phyloP scores from a whole-genome alignment of 169 alveolate species.

The Plasmodium adleri region DNA sequence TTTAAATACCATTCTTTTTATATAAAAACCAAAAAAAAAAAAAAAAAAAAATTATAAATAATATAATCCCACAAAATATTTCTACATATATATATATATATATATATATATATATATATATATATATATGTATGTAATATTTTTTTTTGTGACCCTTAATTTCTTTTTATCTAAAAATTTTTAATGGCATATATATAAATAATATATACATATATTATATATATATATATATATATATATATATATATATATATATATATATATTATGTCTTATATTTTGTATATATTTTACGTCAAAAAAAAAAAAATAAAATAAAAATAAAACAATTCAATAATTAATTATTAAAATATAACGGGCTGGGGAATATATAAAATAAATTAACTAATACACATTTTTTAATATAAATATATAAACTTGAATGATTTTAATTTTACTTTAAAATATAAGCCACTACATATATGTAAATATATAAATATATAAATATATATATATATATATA shows the following conservation, averaged over 20 bases:
- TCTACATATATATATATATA: neutral
- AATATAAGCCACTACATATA: neutral
- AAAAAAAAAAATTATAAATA: too few species aligned
- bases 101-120: constrained; percentile 16
- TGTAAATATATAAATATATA: constrained; percentile 13
- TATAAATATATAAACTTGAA: too few species aligned
- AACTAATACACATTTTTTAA: too few species aligned
- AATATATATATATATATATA: constrained; percentile 1
- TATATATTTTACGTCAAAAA: too few species aligned
- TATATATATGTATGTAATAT: neutral
- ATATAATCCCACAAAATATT: too few species aligned
- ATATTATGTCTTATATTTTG: too few species aligned
- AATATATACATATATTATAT: neutral
- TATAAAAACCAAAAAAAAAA: neutral
- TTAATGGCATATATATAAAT: neutral
- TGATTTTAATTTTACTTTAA: too few species aligned
- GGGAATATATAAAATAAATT: too few species aligned
- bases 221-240: neutral
- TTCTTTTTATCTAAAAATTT: neutral
- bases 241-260: neutral
- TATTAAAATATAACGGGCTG: too few species aligned
- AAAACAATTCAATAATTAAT: too few species aligned
- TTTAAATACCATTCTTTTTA: constrained; percentile 24
- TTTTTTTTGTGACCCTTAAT: too few species aligned
- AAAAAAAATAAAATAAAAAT: too few species aligned